Base-by-base conservation (phyloP, 768 basidiomycete species). In the Phylloporus arenicola region DNA sequence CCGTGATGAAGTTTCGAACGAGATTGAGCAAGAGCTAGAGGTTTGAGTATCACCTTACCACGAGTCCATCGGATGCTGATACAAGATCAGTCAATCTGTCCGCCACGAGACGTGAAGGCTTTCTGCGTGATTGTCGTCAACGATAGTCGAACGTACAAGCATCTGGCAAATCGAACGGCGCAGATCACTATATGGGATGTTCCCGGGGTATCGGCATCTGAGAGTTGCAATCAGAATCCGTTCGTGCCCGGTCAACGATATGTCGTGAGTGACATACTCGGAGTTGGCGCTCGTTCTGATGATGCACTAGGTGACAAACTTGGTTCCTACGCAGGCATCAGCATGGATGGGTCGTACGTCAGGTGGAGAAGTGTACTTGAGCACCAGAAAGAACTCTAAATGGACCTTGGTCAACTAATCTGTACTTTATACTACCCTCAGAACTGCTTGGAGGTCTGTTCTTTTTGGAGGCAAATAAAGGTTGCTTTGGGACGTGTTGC, bases 111-210 rank as follows among this genome's bases (percentile, higher is more conserved):
- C 20, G 83, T 92, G 12, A 80, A 83, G 37, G 81, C 75, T 45
- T 92, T 95, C 69, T 75, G 90, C 38, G 80, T 94, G 6, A 61
- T 92, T 14, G 71, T 82, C 13, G 75, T 85, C 14, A 71, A 78
- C 55, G 93, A 88, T 61, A 78, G 80, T 16, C 72, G 74, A 31
- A 83, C 81, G 24, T 56, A 61, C 1, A 74, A 76, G 52, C 71
- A 76, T 45, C 74, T 76, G 0, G 70, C 79, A 8, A 71, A 77
- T 52, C 77, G 89, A 44, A 74, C 69, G 2, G 92, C 84, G 0
- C 87, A 89, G 62, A 57, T 97, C 47, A 93, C 86, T 0, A 77
- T 94, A 4, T 93, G 90, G 90, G 89, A 94, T 59, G 83, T 80
- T 3, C 68, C 79, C 4, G 70, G 70, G 12, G 52, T 86, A 24